Evolutionary conservation across 2,329 filamentous ascomycete genomes (phyloP).

Genomic region (Ophiostoma ips): DNA sequence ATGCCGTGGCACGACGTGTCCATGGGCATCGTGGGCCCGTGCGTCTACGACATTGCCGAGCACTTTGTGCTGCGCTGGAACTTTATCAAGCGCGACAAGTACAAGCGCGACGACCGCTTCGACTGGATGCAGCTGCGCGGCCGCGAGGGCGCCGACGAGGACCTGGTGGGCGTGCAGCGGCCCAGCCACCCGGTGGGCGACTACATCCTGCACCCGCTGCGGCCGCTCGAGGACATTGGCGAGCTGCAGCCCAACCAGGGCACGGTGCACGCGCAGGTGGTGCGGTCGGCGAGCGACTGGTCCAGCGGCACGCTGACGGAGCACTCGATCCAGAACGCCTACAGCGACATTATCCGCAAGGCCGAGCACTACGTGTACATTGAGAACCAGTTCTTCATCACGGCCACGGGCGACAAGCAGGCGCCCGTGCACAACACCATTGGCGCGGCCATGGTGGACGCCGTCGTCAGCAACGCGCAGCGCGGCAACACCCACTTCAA

Average conservation of each 20-base stretch:
- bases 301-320: constrained; percentile 79
- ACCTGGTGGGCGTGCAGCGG: constrained; percentile 75
- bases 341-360: constrained; percentile 69
- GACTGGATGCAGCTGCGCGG: constrained; percentile 77
- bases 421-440: constrained; percentile 76
- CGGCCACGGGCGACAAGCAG: constrained; percentile 81
- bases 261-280: constrained; percentile 66
- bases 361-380: constrained; percentile 94
- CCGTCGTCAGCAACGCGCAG: constrained; percentile 65
- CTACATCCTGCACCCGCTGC: constrained; percentile 68
- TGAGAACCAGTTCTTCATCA: constrained; percentile 98
- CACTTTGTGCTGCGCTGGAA: constrained; percentile 95
- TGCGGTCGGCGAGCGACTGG: constrained; percentile 89
- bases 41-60: constrained; percentile 86
- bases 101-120: constrained; percentile 73
- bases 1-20: constrained; percentile 98
- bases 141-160: constrained; percentile 63
- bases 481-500: constrained; percentile 70
- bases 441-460: constrained; percentile 80
- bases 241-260: constrained; percentile 42
- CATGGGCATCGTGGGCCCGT: constrained; percentile 81
- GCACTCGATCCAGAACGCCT: constrained; percentile 78
- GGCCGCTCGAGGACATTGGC: constrained; percentile 50
- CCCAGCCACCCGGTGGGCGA: constrained; percentile 81
- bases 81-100: constrained; percentile 93